These are phyloP conservation scores for Microdochium nivale DNA, from an alignment of 2,329 filamentous ascomycete species.

Conservation along the genomic window DNA sequence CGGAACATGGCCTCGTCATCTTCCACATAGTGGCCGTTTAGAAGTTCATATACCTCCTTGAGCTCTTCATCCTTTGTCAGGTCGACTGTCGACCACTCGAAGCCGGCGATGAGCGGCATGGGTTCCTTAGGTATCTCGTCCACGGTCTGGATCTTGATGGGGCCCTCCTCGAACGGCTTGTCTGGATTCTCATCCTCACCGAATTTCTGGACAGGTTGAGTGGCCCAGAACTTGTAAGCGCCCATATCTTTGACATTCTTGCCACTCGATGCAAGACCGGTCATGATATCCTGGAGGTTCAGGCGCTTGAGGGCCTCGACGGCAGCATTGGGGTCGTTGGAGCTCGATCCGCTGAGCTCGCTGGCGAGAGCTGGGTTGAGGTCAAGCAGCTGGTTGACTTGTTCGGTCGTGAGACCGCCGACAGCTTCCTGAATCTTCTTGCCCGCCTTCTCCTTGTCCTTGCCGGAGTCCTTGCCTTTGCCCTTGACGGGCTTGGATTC, in stretches of 20 bases:
- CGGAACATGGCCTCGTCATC: conserved; percentile 96
- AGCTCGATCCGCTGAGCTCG: conserved; percentile 35
- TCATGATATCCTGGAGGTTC: conserved; percentile 64
- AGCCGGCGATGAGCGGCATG: conserved; percentile 66
- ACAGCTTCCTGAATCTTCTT: conserved; percentile 49
- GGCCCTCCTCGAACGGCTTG: conserved; percentile 61
- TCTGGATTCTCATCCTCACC: conserved; percentile 45
- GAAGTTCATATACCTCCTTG: conserved; percentile 82
- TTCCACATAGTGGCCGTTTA: conserved; percentile 94
- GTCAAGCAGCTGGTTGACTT: conserved; percentile 57
- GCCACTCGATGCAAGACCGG: conserved; percentile 64
- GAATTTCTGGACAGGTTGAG: conserved; percentile 88
- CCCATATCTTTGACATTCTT: conserved; percentile 96
- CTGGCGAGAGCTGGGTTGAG: conserved; percentile 66
- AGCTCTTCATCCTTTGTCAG: conserved; percentile 69
- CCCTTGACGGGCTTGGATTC: conserved; percentile 55
- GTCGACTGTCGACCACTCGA: conserved; percentile 92
- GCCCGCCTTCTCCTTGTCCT: conserved; percentile 34
- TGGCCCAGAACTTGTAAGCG: conserved; percentile 97
- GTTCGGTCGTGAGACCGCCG: conserved; percentile 42
- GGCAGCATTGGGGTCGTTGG: conserved; percentile 24
- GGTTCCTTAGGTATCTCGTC: conserved; percentile 75
- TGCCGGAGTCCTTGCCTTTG: conserved; percentile 30
- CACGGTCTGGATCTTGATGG: conserved; percentile 70
- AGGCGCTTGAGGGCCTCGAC: conserved; percentile 51